These are phyloP conservation scores for Artomyces pyxidatus DNA, from an alignment of 768 basidiomycete genomes.

Conservation along the genomic window DNA sequence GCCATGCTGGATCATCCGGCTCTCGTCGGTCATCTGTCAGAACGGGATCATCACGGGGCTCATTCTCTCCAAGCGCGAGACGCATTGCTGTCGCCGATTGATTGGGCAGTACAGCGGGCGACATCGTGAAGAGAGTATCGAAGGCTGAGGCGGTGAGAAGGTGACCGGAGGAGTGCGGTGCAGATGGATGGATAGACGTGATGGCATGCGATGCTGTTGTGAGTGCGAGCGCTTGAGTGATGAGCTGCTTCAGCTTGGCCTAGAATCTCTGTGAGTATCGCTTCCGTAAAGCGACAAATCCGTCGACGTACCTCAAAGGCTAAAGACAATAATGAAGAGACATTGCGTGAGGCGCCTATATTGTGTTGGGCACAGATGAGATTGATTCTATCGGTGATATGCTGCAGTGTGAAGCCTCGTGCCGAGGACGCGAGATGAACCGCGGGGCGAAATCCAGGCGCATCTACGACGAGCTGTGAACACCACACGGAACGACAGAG, in stretches of 20 bases:
- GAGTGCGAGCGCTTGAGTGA: slow-evolving; percentile 70
- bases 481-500: background rate
- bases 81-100: slow-evolving; percentile 71
- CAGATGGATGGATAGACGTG: slow-evolving; percentile 62
- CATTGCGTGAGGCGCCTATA: slow-evolving; percentile 45
- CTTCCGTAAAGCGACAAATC: too few species aligned
- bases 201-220: slow-evolving; percentile 72
- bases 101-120: slow-evolving; percentile 73
- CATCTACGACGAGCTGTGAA: slow-evolving; percentile 33
- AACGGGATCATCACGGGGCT: slow-evolving; percentile 46
- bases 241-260: slow-evolving; percentile 80
- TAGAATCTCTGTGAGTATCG: slow-evolving; percentile 20
- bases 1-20: slow-evolving; percentile 64
- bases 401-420: slow-evolving; percentile 64
- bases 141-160: slow-evolving; percentile 64
- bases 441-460: slow-evolving; percentile 62
- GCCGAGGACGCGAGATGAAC: slow-evolving; percentile 70
- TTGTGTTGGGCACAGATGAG: slow-evolving; percentile 77
- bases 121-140: slow-evolving; percentile 68
- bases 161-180: slow-evolving; percentile 25
- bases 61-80: slow-evolving; percentile 49
- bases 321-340: slow-evolving; percentile 62
- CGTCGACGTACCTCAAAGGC: slow-evolving; percentile 68
- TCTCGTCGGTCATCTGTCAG: slow-evolving; percentile 49
- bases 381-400: slow-evolving; percentile 72